Evolutionary conservation across 2,329 filamentous ascomycete species (phyloP), one percentile per base, ranked within the genome.

Genomic region (Cylindrodendrum hubeiense): DNA sequence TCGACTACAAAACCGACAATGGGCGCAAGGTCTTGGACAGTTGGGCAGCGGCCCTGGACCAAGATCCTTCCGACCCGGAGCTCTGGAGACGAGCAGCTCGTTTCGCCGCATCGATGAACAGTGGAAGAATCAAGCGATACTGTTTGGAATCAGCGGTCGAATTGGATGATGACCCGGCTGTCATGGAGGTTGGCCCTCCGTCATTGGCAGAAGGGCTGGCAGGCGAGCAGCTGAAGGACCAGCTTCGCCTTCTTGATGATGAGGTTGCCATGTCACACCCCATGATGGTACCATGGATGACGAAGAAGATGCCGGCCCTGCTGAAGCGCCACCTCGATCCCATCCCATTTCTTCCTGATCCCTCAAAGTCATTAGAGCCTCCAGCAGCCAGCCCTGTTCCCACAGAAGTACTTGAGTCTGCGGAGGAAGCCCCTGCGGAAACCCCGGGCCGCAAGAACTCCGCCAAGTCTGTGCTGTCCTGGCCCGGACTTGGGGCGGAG

Each of bases 111-210:
- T 87, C 88, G 49, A 76, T 91, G 46, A 85, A 84, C 47, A 90
- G 89, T 67, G 75, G 80, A 0, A 83, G 88, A 13, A 82, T 90
- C 26, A 86, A 84, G 68, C 81, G 89, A 37, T 91, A 87, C 72
- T 91, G 89, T 63, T 79, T 91, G 2, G 89, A 91, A 73, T 87
- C 89, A 33, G 89, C 89, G 6, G 86, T 91, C 33, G 89, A 91
- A 75, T 79, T 91, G 39, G 89, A 91, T 67, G 89, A 91, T 71
- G 89, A 91, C 69, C 89, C 89, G 0, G 83, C 89, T 3, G 80
- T 90, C 2, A 83, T 84, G 28, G 89, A 91, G 66, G 85, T 91
- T 13, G 85, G 89, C 33, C 89, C 89, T 0, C 87, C 87, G 0
- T 90, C 89, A 1, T 78, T 91, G 15, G 88, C 89, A 44, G 89